Conservation (phyloP, 179 eudicot species). For the Beta corolliflora region DNA sequence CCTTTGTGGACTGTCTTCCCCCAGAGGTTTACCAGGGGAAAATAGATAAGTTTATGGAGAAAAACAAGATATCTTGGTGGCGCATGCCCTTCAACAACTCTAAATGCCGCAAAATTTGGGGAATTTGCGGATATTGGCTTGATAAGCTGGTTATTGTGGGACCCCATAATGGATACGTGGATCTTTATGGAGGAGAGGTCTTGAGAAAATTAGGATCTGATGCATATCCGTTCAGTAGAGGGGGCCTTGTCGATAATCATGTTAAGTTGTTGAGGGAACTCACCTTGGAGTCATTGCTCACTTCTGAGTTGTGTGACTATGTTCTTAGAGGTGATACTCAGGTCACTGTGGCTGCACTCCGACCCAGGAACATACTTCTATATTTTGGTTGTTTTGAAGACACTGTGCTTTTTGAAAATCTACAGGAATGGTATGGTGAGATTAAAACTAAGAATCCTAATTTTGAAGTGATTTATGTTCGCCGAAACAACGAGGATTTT, state of each 20-base stretch:
- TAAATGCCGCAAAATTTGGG: background rate
- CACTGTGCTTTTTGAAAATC: background rate
- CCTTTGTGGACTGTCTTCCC: too few relatives aligned
- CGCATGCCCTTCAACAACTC: background rate
- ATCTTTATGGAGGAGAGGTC: background rate
- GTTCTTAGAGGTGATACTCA: background rate
- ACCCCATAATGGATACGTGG: background rate
- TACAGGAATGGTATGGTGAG: background rate
- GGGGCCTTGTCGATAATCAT: background rate
- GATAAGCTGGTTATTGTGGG: background rate
- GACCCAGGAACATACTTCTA: background rate
- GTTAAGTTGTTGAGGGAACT: background rate
- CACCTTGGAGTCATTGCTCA: background rate
- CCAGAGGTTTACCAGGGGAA: background rate
- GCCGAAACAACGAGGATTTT: background rate
- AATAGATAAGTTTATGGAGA: background rate
- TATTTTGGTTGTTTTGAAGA: background rate
- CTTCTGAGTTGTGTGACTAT: background rate
- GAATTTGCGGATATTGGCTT: background rate
- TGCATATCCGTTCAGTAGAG: background rate
- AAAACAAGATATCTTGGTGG: background rate
- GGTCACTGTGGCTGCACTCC: background rate
- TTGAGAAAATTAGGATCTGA: background rate
- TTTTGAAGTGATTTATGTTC: background rate
- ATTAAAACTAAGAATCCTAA: background rate